These are phyloP conservation scores for Hansfordia pulvinata DNA, from an alignment of 2,329 filamentous ascomycete species.

Conservation along the genomic window DNA sequence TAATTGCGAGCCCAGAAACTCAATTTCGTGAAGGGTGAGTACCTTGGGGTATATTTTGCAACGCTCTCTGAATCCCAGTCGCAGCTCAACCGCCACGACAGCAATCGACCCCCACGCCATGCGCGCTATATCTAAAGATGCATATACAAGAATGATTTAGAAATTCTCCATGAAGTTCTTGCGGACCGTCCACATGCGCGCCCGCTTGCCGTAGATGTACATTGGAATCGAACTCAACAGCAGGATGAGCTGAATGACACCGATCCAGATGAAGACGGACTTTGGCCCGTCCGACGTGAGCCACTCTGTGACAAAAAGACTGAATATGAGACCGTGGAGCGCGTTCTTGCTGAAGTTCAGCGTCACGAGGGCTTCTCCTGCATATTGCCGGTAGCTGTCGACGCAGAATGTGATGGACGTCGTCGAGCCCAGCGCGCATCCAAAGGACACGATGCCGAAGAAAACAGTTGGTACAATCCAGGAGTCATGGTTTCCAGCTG, in stretches of 20 bases:
- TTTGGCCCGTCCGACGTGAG: constrained; percentile 61
- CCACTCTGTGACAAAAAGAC: constrained; percentile 81
- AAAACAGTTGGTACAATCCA: constrained; percentile 93
- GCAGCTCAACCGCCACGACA: too few relatives aligned
- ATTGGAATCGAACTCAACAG: constrained; percentile 72
- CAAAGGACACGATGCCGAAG: constrained; percentile 85
- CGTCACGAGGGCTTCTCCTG: constrained; percentile 85
- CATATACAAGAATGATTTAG: too few relatives aligned
- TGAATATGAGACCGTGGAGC: constrained; percentile 79
- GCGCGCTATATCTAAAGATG: too few relatives aligned
- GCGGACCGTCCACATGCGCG: constrained; percentile 86
- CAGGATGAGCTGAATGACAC: constrained; percentile 69
- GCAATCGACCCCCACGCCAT: too few relatives aligned
- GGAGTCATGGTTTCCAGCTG: constrained; percentile 54
- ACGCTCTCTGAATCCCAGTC: too few relatives aligned
- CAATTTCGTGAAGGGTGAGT: too few relatives aligned
- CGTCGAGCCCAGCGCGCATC: constrained; percentile 78
- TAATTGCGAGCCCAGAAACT: too few relatives aligned
- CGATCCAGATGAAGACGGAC: constrained; percentile 68
- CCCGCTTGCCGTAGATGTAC: constrained; percentile 87
- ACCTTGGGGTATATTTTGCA: too few relatives aligned
- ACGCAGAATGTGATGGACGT: constrained; percentile 91
- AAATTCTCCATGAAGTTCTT: constrained; percentile 77
- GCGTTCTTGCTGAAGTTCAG: constrained; percentile 93
- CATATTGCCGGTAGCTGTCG: constrained; percentile 86